Conservation (phyloP, 2,329 filamentous ascomycete genomes). For the Geosmithia flava region DNA sequence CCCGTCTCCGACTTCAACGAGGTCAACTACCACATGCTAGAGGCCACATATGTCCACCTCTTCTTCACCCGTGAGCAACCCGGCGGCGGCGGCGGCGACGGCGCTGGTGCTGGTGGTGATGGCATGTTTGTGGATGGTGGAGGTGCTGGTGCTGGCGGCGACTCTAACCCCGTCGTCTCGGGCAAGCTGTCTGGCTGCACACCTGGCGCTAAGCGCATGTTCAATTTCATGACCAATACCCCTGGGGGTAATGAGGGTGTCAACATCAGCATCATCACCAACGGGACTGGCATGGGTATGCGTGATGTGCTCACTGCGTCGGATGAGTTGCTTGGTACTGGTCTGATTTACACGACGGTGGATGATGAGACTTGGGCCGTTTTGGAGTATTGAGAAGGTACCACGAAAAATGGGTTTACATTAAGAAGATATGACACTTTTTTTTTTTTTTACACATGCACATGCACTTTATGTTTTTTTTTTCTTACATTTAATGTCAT, state of each 20-base stretch:
- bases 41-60: constrained; percentile 80
- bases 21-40: constrained; percentile 82
- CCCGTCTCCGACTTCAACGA: constrained; percentile 81
- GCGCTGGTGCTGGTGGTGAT: constrained; percentile 27
- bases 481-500: background rate
- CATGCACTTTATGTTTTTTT: background rate
- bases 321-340: constrained; percentile 64
- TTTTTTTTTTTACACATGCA: background rate
- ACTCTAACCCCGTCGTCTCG: constrained; percentile 6
- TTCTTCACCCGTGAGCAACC: constrained; percentile 62
- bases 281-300: constrained; percentile 49
- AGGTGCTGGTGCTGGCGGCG: constrained; percentile 19
- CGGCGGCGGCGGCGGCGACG: constrained; percentile 20
- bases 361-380: constrained; percentile 90
- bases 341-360: constrained; percentile 78
- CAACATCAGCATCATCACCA: constrained; percentile 66
- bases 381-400: constrained; percentile 45
- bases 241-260: constrained; percentile 71
- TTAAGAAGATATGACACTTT: background rate
- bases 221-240: constrained; percentile 51
- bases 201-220: constrained; percentile 55
- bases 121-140: constrained; percentile 45
- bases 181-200: constrained; percentile 36
- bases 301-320: constrained; percentile 64
- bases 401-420: background rate